Percentiles rank a stretch among this genome's conserved stretches.
phyloP scores from a whole-genome alignment of 139 green algal species.

The Raphidocelis subcapitata region DNA sequence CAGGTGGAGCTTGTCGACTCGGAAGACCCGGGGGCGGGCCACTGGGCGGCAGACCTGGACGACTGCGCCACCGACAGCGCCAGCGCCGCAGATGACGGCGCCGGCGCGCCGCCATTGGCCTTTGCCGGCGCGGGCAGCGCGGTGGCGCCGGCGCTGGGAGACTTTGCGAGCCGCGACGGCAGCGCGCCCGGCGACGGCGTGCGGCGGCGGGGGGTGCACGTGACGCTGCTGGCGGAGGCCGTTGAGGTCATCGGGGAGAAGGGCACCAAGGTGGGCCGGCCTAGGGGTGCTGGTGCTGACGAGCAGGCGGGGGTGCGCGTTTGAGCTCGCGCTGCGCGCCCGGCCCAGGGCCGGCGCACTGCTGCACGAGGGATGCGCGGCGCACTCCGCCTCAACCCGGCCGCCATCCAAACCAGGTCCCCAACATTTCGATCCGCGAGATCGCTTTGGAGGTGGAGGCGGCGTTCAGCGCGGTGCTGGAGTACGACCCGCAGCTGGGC shows the following conservation, averaged over 20 bases:
- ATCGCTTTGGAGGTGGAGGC: constrained; percentile 60
- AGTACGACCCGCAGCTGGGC: constrained; percentile 37
- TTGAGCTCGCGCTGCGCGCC: no score
- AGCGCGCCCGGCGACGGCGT: no score
- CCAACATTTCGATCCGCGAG: constrained; percentile 66
- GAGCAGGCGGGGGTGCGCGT: no score
- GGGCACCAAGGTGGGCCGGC: constrained; percentile 58
- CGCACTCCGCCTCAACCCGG: no score
- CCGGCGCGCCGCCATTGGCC: background rate
- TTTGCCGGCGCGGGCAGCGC: background rate
- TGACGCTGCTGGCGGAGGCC: constrained; percentile 48
- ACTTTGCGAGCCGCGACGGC: background rate
- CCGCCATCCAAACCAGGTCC: no score
- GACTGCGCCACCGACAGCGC: background rate
- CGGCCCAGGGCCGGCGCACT: no score
- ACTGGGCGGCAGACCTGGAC: constrained; percentile 23
- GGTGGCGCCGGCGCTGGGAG: constrained; percentile 11
- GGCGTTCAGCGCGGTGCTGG: constrained; percentile 32
- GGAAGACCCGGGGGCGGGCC: background rate
- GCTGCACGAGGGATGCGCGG: no score
- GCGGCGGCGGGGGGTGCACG: constrained; percentile 49
- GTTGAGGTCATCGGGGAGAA: constrained; percentile 72
- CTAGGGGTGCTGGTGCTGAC: background rate
- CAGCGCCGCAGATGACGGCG: background rate
- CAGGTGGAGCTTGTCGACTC: background rate